phyloP scores from a whole-genome alignment of 108 stramenopile species.

The Nitzschia sp. region DNA sequence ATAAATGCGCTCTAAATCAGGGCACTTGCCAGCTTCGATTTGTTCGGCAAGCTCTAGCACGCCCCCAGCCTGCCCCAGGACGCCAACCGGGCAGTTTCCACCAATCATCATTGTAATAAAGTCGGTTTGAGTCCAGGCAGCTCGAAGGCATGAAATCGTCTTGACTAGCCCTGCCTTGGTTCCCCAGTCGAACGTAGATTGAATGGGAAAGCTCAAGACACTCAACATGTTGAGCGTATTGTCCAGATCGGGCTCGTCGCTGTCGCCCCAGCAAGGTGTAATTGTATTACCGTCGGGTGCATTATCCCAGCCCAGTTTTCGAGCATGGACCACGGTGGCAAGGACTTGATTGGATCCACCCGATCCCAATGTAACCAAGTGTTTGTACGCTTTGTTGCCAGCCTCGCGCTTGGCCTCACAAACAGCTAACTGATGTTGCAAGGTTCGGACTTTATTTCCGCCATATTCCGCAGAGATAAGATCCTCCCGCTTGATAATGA shows the following conservation, averaged over 20 bases:
- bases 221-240: conserved; percentile 12
- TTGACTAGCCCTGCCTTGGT: neutral
- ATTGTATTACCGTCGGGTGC: neutral
- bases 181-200: neutral
- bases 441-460: neutral
- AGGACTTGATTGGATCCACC: conserved; percentile 13
- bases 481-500: conserved; percentile 3
- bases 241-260: conserved; percentile 3
- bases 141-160: neutral
- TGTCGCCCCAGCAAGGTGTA: neutral
- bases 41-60: conserved; percentile 6
- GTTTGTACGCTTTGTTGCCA: conserved; percentile 1
- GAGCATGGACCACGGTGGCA: conserved; percentile 9
- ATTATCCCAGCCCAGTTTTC: conserved; percentile 7
- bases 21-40: neutral
- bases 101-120: neutral
- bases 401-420: neutral
- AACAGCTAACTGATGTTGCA: conserved; percentile 1
- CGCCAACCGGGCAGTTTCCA: neutral
- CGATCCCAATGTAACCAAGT: neutral
- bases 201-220: neutral
- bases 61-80: conserved; percentile 2
- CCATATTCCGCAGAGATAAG: conserved; percentile 1
- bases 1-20: conserved; percentile 6
- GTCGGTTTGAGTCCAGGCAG: neutral